Base-by-base conservation (phyloP, 2,329 filamentous ascomycete genomes). In the Tolypocladium ovalisporum region DNA sequence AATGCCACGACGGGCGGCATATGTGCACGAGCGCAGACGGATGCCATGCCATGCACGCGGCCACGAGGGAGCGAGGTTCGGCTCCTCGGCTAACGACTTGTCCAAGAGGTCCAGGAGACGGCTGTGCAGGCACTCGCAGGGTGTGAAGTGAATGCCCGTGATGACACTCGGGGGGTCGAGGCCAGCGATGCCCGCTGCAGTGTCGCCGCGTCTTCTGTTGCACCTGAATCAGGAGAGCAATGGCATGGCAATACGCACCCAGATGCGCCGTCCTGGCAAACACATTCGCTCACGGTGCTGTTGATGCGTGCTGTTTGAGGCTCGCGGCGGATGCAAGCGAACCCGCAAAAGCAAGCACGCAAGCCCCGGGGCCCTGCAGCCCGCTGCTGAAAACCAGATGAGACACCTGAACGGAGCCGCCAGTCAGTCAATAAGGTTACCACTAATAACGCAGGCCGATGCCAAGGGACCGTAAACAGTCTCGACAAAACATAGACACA, bases 1-100 rank as follows among this genome's bases (percentile, higher is more conserved):
- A 51, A 54, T 51, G 57, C 57, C 44, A 56, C 53, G 52, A 49
- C 35, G 56, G 53, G 36, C 39, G 56, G 49, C 52, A 54, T 40
- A 44, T 51, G 54, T 34, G 36, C 47, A 49, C 44, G 51, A 35
- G 32, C 34, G 13, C 51, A 36, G 32, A 19, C 40, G 19, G 51
- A 35, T 37, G 51, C 22, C 34, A 37, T 27, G 34, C 35, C 7
- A 40, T 19, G 37, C 37, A 40, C 37, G 9, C 22, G 24, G 42
- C 42, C 52, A 54, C 52, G 52, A 54, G 52, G 35, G 52, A 53
- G 51, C 51, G 49, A 54, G 22, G 54, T 54, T 58, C 57, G 49
- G 49, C 51, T 40, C 12, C 51, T 56, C 57, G 57, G 57, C 51
- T 56, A 56, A 13, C 34, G 37, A 17, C 54, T 32, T 32, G 29